Evolutionary conservation across 2,329 filamentous ascomycete genomes (phyloP).

Genomic region (Claviceps maximensis): DNA sequence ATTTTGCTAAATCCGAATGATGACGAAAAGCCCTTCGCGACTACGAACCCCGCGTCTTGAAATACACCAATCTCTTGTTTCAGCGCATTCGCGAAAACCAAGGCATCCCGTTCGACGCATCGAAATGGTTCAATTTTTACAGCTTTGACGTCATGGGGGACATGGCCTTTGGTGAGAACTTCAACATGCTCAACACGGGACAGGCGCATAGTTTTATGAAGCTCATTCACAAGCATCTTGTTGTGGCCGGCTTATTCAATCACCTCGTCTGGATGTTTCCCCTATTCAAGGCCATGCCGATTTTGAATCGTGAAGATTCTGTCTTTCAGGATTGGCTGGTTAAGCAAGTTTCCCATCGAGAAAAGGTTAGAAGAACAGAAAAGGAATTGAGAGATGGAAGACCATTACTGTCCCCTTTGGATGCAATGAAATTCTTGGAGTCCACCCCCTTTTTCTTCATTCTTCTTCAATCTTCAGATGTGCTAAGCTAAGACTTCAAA

Average conservation of each 20-base stretch:
- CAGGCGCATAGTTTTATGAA: slow-evolving; percentile 16
- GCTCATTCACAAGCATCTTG: slow-evolving; percentile 13
- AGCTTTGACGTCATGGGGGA: slow-evolving; percentile 29
- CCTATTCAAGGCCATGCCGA: slow-evolving; percentile 11
- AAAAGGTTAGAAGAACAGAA: neutral
- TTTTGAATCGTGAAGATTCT: slow-evolving; percentile 10
- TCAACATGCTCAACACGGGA: slow-evolving; percentile 20
- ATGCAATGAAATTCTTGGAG: too few relatives aligned
- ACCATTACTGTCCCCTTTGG: too few relatives aligned
- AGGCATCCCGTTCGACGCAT: slow-evolving; percentile 15
- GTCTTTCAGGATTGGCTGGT: slow-evolving; percentile 10
- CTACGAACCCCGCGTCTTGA: slow-evolving; percentile 17
- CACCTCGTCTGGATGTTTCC: slow-evolving; percentile 11
- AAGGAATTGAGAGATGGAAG: neutral
- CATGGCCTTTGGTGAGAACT: slow-evolving; percentile 24
- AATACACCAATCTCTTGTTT: neutral
- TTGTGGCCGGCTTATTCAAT: slow-evolving; percentile 11
- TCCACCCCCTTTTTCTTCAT: neutral
- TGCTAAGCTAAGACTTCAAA: neutral
- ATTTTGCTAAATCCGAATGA: neutral
- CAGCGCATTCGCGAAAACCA: slow-evolving; percentile 10
- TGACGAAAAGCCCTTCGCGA: neutral
- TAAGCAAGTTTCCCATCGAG: neutral
- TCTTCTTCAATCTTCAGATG: neutral
- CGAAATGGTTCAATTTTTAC: slow-evolving; percentile 22